phyloP scores from a whole-genome alignment of 768 basidiomycete genomes.

The Tulasnella sp. region DNA sequence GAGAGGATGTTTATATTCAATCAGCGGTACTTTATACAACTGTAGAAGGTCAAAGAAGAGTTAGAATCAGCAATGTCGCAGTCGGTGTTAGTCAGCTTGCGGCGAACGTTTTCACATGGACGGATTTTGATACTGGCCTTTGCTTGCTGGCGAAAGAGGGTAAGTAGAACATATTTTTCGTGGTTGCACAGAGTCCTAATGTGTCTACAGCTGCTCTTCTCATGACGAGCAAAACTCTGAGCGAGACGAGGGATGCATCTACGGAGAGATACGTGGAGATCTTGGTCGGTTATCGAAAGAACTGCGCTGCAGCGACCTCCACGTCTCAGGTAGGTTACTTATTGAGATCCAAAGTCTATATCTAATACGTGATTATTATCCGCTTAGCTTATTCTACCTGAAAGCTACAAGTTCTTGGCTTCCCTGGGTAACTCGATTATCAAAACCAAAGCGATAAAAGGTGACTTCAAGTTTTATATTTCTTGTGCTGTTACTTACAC shows the following conservation, averaged over 20 bases:
- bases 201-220: slow-evolving; percentile 49
- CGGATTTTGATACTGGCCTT: slow-evolving; percentile 78
- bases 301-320: slow-evolving; percentile 71
- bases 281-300: slow-evolving; percentile 71
- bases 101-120: slow-evolving; percentile 82
- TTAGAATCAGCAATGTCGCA: slow-evolving; percentile 76
- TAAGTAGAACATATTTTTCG: slow-evolving; percentile 27
- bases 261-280: slow-evolving; percentile 73
- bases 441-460: slow-evolving; percentile 91
- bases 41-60: slow-evolving; percentile 59
- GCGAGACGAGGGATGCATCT: slow-evolving; percentile 69
- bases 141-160: slow-evolving; percentile 65
- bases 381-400: slow-evolving; percentile 78
- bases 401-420: slow-evolving; percentile 78
- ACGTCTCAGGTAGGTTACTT: slow-evolving; percentile 57
- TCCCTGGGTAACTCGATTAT: slow-evolving; percentile 66
- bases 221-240: slow-evolving; percentile 45
- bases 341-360: background rate
- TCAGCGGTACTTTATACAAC: slow-evolving; percentile 82
- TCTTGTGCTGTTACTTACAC: slow-evolving; percentile 10
- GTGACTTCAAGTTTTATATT: no score
- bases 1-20: slow-evolving; percentile 67
- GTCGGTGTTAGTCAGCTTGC: slow-evolving; percentile 65
- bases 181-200: background rate
- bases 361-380: background rate